A percentile compares a stretch with the other conserved stretches of the same genome.
These are phyloP conservation scores for Millerozyma acaciae DNA, from an alignment of 805 yeast genomes.

Conservation along the genomic window DNA sequence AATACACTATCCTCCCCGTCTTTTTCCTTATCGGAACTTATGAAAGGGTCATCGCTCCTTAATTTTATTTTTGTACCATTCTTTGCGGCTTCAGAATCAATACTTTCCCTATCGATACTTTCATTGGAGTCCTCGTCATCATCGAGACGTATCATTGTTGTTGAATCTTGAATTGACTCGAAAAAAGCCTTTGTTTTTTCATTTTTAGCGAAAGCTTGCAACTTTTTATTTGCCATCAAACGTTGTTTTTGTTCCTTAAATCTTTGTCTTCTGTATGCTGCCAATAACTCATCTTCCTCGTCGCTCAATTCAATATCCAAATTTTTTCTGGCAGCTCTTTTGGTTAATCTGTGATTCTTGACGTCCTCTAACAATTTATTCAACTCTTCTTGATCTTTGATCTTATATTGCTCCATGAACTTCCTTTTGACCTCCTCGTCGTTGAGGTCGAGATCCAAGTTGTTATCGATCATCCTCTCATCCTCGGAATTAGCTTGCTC, in stretches of 20 bases:
- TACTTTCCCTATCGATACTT: slow-evolving; percentile 19
- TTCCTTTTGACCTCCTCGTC: slow-evolving; percentile 55
- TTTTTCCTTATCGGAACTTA: slow-evolving; percentile 2
- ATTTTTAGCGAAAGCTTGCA: slow-evolving; percentile 43
- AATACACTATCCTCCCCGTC: slow-evolving; percentile 2
- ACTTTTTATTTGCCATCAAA: slow-evolving; percentile 43
- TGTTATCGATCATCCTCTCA: slow-evolving; percentile 74
- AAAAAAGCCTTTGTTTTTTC: slow-evolving; percentile 65
- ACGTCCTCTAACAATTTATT: slow-evolving; percentile 67
- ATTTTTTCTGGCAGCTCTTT: slow-evolving; percentile 48
- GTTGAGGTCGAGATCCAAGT: slow-evolving; percentile 51
- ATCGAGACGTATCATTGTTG: slow-evolving; percentile 21
- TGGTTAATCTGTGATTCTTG: slow-evolving; percentile 67
- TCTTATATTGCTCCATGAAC: slow-evolving; percentile 57
- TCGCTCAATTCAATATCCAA: slow-evolving; percentile 66
- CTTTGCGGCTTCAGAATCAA: slow-evolving; percentile 1
- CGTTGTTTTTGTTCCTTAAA: slow-evolving; percentile 46
- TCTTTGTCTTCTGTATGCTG: slow-evolving; percentile 43
- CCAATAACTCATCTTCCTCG: slow-evolving; percentile 63
- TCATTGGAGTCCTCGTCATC: slow-evolving; percentile 20
- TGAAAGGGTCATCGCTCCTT: slow-evolving; percentile 1
- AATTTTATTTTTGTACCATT: too few relatives aligned
- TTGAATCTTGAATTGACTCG: slow-evolving; percentile 54
- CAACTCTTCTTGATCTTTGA: slow-evolving; percentile 59
- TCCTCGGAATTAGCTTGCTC: slow-evolving; percentile 67